Evolutionary conservation across 345 rosid species (phyloP), one percentile per base, ranked within the genome.

Genomic region (Lumnitzera racemosa): DNA sequence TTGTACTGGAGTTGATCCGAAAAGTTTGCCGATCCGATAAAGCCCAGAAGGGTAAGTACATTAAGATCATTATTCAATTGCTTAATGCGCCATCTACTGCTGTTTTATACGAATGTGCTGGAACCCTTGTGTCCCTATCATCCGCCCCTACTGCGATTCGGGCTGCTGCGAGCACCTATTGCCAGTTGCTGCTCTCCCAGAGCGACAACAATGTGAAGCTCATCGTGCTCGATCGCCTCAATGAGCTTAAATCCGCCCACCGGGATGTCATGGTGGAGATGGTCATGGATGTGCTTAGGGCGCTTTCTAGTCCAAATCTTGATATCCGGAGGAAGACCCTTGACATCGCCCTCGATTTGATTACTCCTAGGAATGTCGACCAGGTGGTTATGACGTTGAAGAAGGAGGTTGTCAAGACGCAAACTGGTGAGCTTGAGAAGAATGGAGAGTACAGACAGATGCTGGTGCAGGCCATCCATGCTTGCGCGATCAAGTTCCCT

Each of bases 361-460:
- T 89, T 51, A 87, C 89, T 61, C 86, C 85, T 53, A 75, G 89
- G 55, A 89, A 83, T 67, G 83, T 89, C 17, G 88, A 80, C 24
- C 95, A 89, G 74, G 91, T 89, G 56, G 91, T 89, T 56, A 79
- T 80, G 47, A 78, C 72, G 81, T 63, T 89, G 75, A 89, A 89
- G 80, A 89, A 89, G 72, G 96, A 89, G 78, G 96, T 89, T 62
- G 81, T 89, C 55, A 89, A 89, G 86, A 87, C 96, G 24, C 96
- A 89, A 77, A 71, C 74, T 47, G 95, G 91, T 69, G 96, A 89
- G 77, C 86, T 79, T 61, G 95, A 89, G 80, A 89, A 87, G 84
- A 89, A 84, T 69, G 95, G 89, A 8, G 96, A 89, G 73, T 89
- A 86, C 64, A 81, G 95, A 67, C 96, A 87, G 64, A 87, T 89